Evolutionary conservation across 257 asterid species (phyloP).

Genomic region (Primulina tabacum): DNA sequence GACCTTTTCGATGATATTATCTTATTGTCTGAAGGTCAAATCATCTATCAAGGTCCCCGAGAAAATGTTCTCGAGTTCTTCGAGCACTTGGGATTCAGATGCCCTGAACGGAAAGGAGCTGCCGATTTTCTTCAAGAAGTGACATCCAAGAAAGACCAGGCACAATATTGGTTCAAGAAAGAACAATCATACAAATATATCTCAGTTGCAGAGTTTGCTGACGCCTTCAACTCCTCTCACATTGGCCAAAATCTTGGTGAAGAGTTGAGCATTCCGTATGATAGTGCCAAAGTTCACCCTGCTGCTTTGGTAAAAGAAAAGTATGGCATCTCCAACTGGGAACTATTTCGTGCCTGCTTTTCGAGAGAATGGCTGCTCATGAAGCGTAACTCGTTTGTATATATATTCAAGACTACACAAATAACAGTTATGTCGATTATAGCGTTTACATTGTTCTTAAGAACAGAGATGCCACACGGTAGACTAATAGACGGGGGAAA

Average conservation of each 20-base stretch:
- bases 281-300: slow-evolving; percentile 33
- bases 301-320: slow-evolving; percentile 39
- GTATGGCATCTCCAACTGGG: slow-evolving; percentile 42
- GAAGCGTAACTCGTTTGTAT: slow-evolving; percentile 46
- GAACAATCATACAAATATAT: slow-evolving; percentile 36
- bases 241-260: slow-evolving; percentile 33
- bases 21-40: slow-evolving; percentile 45
- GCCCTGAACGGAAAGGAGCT: slow-evolving; percentile 52
- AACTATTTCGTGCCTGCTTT: slow-evolving; percentile 39
- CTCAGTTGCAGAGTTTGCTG: slow-evolving; percentile 34
- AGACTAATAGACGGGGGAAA: slow-evolving; percentile 34
- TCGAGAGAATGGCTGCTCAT: slow-evolving; percentile 44
- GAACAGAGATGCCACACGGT: slow-evolving; percentile 43
- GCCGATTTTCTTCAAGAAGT: slow-evolving; percentile 68
- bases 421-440: slow-evolving; percentile 32
- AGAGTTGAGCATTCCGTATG: slow-evolving; percentile 37
- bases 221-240: slow-evolving; percentile 36
- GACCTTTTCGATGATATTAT: slow-evolving; percentile 52
- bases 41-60: slow-evolving; percentile 60
- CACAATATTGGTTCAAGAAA: slow-evolving; percentile 42
- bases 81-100: slow-evolving; percentile 41
- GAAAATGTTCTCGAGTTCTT: slow-evolving; percentile 40
- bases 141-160: slow-evolving; percentile 50
- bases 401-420: slow-evolving; percentile 38
- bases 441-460: slow-evolving; percentile 38